These are phyloP conservation scores for Hyaloperonospora brassicae DNA, from an alignment of 352 stramenopile genomes.

Conservation along the genomic window DNA sequence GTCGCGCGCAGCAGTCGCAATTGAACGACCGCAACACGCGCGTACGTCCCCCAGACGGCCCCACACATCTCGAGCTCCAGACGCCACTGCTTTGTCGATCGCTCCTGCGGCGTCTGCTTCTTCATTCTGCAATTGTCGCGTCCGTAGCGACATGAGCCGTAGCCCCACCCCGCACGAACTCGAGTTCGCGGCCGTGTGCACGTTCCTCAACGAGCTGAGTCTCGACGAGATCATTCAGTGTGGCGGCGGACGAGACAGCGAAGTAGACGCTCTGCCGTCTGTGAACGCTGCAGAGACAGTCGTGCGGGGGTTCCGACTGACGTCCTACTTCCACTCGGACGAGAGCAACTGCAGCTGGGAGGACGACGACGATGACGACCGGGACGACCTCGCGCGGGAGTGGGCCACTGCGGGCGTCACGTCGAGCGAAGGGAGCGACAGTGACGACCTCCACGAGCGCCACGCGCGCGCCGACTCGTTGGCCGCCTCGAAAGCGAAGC, in stretches of 20 bases:
- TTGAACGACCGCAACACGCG: too few species aligned
- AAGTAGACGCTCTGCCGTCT: too few species aligned
- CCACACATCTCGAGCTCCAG: too few species aligned
- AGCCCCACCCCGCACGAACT: constrained; percentile 2
- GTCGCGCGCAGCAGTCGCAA: too few species aligned
- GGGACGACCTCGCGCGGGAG: not conserved
- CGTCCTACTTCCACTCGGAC: not conserved
- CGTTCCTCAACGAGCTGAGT: constrained; percentile 24
- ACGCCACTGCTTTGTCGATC: not conserved
- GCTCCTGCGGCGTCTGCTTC: not conserved
- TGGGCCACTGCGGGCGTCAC: constrained; percentile 10
- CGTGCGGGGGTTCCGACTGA: too few species aligned
- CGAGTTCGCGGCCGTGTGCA: constrained; percentile 20
- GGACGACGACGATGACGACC: not conserved
- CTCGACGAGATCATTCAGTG: constrained; percentile 23
- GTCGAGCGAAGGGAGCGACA: constrained; percentile 18
- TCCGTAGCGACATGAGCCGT: constrained; percentile 8
- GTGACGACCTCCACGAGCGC: constrained; percentile 6
- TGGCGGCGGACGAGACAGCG: not conserved
- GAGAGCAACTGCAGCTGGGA: constrained; percentile 4
- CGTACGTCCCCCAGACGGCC: too few species aligned
- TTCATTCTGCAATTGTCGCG: constrained; percentile 16
- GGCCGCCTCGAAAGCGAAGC: constrained; percentile 5
- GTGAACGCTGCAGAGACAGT: too few species aligned
- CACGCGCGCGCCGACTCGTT: not conserved